These are phyloP conservation scores for Dictyostelium purpureum DNA, from an alignment of 78 protist species.

Conservation along the genomic window DNA sequence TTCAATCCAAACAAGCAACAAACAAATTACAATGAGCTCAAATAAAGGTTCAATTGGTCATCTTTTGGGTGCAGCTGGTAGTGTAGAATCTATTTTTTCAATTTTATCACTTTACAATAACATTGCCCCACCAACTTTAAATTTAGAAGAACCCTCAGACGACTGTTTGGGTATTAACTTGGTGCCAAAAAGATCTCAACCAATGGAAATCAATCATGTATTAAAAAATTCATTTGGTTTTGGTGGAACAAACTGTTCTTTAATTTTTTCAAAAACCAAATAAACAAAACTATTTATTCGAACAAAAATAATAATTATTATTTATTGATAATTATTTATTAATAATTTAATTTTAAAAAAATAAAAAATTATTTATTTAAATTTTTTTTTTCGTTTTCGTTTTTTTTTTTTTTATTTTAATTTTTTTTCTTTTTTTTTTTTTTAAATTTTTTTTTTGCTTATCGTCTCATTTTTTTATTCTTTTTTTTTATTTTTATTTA, in stretches of 20 bases:
- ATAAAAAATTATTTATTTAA: neutral
- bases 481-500: neutral
- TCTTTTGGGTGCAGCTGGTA: constrained; percentile 98
- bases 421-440: neutral
- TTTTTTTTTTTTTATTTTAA: neutral
- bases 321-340: no score
- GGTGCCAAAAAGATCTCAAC: neutral
- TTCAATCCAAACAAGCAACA: neutral
- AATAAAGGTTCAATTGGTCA: constrained; percentile 96
- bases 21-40: constrained; percentile 43
- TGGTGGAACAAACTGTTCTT: constrained; percentile 94
- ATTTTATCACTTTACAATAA: constrained; percentile 73
- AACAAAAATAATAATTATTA: neutral
- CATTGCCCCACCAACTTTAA: constrained; percentile 83
- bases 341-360: no score
- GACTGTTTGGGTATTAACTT: constrained; percentile 27
- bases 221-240: constrained; percentile 95
- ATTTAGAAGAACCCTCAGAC: constrained; percentile 28
- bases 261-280: constrained; percentile 56
- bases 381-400: neutral
- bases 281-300: neutral
- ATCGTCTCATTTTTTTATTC: neutral
- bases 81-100: constrained; percentile 92
- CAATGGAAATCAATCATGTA: constrained; percentile 44
- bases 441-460: neutral